A percentile compares a stretch with the other conserved stretches of the same genome.
These are phyloP conservation scores for Dianthus caryophyllus DNA, from an alignment of 148 eudicot genomes.

Conservation along the genomic window DNA sequence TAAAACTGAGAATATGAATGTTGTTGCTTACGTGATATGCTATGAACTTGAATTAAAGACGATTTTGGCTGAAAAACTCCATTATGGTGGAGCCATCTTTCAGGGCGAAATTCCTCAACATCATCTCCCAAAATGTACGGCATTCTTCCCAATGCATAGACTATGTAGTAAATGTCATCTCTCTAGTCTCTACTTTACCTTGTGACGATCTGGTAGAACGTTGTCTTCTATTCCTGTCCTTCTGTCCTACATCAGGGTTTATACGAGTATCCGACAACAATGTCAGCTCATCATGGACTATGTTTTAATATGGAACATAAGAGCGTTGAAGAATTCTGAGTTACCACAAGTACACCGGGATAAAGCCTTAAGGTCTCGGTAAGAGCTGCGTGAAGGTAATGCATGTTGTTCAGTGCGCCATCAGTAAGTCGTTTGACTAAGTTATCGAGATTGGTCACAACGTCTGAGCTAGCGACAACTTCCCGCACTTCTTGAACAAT, in stretches of 20 bases:
- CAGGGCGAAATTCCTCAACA: constrained; percentile 70
- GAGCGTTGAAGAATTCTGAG: neutral
- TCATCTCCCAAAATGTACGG: constrained; percentile 67
- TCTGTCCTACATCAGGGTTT: constrained; percentile 41
- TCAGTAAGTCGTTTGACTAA: constrained; percentile 37
- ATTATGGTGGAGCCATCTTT: constrained; percentile 65
- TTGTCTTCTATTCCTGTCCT: constrained; percentile 54
- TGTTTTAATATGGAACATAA: too few species aligned
- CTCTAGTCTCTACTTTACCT: constrained; percentile 57
- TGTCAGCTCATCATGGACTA: too few species aligned
- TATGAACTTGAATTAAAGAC: constrained; percentile 72
- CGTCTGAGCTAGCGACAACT: constrained; percentile 8
- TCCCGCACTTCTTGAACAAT: constrained; percentile 43
- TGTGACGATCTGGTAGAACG: constrained; percentile 63
- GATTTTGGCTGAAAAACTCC: constrained; percentile 72
- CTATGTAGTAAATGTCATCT: constrained; percentile 48
- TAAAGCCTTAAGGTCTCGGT: constrained; percentile 59
- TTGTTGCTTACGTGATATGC: constrained; percentile 53
- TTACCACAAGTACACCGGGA: constrained; percentile 59
- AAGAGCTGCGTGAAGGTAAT: constrained; percentile 59
- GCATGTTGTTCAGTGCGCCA: constrained; percentile 49
- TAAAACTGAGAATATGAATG: neutral
- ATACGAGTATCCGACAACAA: neutral
- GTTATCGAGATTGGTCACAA: constrained; percentile 23
- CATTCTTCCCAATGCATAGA: constrained; percentile 82